Evolutionary conservation across 345 rosid species (phyloP).

Genomic region (Carallia pectinifolia): DNA sequence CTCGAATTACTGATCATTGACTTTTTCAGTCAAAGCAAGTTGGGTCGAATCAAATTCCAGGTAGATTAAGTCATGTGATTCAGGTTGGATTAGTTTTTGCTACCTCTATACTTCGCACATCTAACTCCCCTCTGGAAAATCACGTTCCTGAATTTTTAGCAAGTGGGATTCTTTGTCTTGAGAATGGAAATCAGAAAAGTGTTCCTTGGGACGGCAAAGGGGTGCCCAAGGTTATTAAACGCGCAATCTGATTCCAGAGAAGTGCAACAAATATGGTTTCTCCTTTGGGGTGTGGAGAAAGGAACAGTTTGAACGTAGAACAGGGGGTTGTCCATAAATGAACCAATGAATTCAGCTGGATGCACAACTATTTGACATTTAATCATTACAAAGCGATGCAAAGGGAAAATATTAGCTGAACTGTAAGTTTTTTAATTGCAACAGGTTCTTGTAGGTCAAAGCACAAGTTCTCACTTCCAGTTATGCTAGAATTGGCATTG

Average conservation of each 20-base stretch:
- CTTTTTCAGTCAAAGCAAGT: too few relatives aligned
- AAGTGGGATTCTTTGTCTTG: conserved; percentile 69
- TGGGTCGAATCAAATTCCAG: too few relatives aligned
- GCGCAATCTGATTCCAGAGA: conserved; percentile 42
- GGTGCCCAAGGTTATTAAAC: conserved; percentile 50
- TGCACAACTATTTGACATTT: conserved; percentile 69
- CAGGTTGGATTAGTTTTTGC: too few relatives aligned
- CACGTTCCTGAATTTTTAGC: conserved; percentile 72
- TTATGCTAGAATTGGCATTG: conserved; percentile 12
- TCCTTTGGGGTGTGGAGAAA: conserved; percentile 84
- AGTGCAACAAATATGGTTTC: conserved; percentile 40
- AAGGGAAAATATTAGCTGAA: conserved; percentile 80
- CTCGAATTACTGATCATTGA: too few relatives aligned
- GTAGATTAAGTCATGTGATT: too few relatives aligned
- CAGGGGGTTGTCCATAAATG: conserved; percentile 41
- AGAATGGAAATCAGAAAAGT: conserved; percentile 57
- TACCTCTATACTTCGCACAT: conserved; percentile 32
- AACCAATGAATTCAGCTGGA: conserved; percentile 34
- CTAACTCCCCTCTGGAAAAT: conserved; percentile 53
- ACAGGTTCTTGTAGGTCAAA: conserved; percentile 21
- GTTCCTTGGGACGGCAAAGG: conserved; percentile 87
- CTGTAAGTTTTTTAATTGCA: conserved; percentile 37
- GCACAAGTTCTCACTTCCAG: not conserved
- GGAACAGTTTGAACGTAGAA: conserved; percentile 54
- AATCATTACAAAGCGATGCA: conserved; percentile 80